Percentiles rank a stretch among this genome's conserved stretches.
Evolutionary conservation across 805 yeast genomes (phyloP).

Genomic region (Schwanniomyces sp.): DNA sequence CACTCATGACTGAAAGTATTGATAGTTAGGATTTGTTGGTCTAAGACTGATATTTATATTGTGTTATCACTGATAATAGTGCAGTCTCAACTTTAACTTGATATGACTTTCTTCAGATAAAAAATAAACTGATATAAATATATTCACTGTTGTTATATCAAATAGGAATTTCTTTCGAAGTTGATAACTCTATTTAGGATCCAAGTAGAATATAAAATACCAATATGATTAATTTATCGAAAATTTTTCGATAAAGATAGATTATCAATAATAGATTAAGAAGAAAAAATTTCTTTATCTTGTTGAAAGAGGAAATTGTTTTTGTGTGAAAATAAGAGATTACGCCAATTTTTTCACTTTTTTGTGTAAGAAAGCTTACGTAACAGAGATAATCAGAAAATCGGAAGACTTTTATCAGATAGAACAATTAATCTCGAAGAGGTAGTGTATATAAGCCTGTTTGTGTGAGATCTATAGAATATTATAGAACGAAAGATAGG

Average conservation of each 20-base stretch:
- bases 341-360: constrained; percentile 4
- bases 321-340: constrained; percentile 8
- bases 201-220: neutral
- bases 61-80: neutral
- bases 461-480: too few species aligned
- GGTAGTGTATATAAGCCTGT: neutral
- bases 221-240: neutral
- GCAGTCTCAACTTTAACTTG: neutral
- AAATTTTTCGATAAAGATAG: neutral
- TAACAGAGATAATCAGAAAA: constrained; percentile 5
- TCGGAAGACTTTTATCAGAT: neutral
- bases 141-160: neutral
- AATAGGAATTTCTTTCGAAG: neutral
- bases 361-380: constrained; percentile 3
- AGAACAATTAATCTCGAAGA: neutral
- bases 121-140: neutral
- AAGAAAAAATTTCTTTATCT: constrained; percentile 5
- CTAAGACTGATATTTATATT: neutral
- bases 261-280: neutral
- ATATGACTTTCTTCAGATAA: neutral
- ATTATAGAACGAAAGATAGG: too few species aligned
- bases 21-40: neutral
- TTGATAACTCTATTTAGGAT: neutral
- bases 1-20: constrained; percentile 11
- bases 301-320: constrained; percentile 1